Percentiles rank a stretch among this genome's conserved stretches.
These are phyloP conservation scores for Annulohypoxylon nitens DNA, from an alignment of 495 filamentous ascomycete species.

Conservation along the genomic window DNA sequence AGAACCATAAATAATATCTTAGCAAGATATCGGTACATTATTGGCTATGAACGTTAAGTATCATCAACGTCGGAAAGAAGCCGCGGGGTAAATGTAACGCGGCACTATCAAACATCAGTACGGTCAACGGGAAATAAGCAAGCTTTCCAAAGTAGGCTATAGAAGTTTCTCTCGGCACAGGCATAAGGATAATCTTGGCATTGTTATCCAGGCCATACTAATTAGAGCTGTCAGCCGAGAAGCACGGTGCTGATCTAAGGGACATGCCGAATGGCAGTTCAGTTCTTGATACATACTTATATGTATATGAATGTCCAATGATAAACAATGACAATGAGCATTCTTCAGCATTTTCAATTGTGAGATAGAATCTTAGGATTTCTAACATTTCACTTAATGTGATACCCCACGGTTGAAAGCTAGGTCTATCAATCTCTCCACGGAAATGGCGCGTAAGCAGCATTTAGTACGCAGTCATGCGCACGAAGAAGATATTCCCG, in stretches of 20 bases:
- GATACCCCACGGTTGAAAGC: not conserved
- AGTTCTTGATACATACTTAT: not conserved
- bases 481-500: slow-evolving; percentile 69
- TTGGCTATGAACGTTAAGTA: slow-evolving; percentile 20
- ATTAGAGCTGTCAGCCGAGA: slow-evolving; percentile 4
- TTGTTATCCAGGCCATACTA: not conserved
- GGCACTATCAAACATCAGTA: slow-evolving; percentile 15
- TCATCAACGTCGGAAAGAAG: not conserved
- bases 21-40: not conserved
- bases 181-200: not conserved
- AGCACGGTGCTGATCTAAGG: not conserved
- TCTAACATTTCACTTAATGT: not conserved
- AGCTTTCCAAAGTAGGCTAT: slow-evolving; percentile 6
- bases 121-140: slow-evolving; percentile 1
- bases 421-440: not conserved
- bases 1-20: slow-evolving; percentile 13
- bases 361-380: not conserved
- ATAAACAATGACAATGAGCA: not conserved
- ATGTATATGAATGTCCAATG: too few species aligned
- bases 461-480: slow-evolving; percentile 62
- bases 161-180: slow-evolving; percentile 10
- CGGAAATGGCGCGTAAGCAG: slow-evolving; percentile 11
- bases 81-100: slow-evolving; percentile 41
- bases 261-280: slow-evolving; percentile 26
- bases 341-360: not conserved